A percentile compares a stretch with the other conserved stretches of the same genome.
These are phyloP conservation scores for Trifolium repens DNA, from an alignment of 306 rosid species.

Conservation along the genomic window DNA sequence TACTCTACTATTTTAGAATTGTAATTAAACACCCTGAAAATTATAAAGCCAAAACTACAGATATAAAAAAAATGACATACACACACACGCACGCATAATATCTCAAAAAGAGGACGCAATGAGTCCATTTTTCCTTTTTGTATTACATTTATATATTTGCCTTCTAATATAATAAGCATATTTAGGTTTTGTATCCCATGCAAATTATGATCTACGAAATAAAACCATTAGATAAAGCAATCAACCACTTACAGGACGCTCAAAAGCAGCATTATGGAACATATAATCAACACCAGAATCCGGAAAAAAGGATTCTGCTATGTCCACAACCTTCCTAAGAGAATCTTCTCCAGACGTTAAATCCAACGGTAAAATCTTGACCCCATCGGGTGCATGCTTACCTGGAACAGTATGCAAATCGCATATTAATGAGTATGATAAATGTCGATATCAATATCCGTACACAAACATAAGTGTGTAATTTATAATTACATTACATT, in stretches of 20 bases:
- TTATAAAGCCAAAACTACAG: background rate
- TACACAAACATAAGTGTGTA: background rate
- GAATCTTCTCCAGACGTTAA: slow-evolving; percentile 77
- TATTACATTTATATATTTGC: slow-evolving; percentile 14
- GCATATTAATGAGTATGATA: slow-evolving; percentile 20
- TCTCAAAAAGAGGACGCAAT: background rate
- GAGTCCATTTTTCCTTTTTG: background rate
- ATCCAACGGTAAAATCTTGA: slow-evolving; percentile 81
- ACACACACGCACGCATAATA: background rate
- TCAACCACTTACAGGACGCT: slow-evolving; percentile 85
- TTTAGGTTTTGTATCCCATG: slow-evolving; percentile 13
- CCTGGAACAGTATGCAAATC: slow-evolving; percentile 55
- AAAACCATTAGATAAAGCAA: slow-evolving; percentile 35
- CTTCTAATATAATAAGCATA: slow-evolving; percentile 18
- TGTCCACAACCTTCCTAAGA: slow-evolving; percentile 71
- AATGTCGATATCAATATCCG: slow-evolving; percentile 6
- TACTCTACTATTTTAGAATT: slow-evolving; percentile 11
- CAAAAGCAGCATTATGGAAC: slow-evolving; percentile 94
- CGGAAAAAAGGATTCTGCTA: slow-evolving; percentile 74
- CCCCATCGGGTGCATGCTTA: slow-evolving; percentile 76
- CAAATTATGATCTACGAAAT: slow-evolving; percentile 27
- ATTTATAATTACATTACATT: background rate
- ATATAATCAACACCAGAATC: slow-evolving; percentile 85
- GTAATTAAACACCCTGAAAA: background rate
- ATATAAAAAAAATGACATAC: background rate